A percentile compares a stretch with the other conserved stretches of the same genome.
Conservation (phyloP, 306 rosid species). For the Vicia faba region DNA sequence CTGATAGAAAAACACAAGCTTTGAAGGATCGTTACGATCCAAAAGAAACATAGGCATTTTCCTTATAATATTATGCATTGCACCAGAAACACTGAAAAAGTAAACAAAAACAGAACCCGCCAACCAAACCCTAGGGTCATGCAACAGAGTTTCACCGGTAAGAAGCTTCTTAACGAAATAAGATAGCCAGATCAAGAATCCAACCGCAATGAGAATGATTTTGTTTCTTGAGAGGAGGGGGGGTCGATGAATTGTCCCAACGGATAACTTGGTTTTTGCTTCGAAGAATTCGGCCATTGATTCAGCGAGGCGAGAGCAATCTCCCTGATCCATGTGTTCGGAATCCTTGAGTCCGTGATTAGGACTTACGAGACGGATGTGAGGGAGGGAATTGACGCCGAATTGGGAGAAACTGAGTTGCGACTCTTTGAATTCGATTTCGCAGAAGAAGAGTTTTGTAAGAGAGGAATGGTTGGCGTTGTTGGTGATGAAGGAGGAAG, state of each 20-base stretch:
- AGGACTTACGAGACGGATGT: conserved; percentile 72
- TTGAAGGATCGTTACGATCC: conserved; percentile 74
- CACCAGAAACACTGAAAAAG: conserved; percentile 92
- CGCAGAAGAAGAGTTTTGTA: conserved; percentile 72
- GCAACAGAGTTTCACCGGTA: conserved; percentile 69
- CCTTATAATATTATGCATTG: conserved; percentile 92
- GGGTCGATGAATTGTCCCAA: conserved; percentile 82
- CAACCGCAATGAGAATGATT: conserved; percentile 39
- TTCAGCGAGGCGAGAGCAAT: conserved; percentile 76
- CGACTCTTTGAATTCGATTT: conserved; percentile 80
- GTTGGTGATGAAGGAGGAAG: conserved; percentile 72
- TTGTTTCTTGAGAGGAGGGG: conserved; percentile 67
- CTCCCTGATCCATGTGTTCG: conserved; percentile 79
- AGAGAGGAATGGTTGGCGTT: conserved; percentile 44
- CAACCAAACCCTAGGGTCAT: conserved; percentile 74
- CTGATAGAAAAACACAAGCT: conserved; percentile 84
- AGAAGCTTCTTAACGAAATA: conserved; percentile 56
- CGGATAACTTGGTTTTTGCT: conserved; percentile 58
- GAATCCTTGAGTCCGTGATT: conserved; percentile 60
- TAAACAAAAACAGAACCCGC: conserved; percentile 73
- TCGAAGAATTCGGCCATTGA: conserved; percentile 86
- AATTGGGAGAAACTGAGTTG: conserved; percentile 66
- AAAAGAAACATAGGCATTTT: conserved; percentile 89
- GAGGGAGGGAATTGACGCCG: conserved; percentile 88
- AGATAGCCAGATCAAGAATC: conserved; percentile 48